These are phyloP conservation scores for Huntiella bhutanensis DNA, from an alignment of 2,329 filamentous ascomycete species.

Conservation along the genomic window DNA sequence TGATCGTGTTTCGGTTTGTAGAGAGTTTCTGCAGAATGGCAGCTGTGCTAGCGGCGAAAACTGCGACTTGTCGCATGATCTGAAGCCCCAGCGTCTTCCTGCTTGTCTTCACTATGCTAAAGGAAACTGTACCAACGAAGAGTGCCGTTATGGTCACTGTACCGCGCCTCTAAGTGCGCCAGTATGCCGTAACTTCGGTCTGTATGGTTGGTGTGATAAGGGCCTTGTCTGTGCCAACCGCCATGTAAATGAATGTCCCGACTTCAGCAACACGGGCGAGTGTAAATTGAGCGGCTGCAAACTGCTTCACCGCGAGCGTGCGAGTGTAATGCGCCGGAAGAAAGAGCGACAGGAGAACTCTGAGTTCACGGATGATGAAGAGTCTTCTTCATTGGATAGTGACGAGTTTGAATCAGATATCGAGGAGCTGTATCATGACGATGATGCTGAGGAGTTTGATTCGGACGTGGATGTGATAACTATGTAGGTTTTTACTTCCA, in stretches of 20 bases:
- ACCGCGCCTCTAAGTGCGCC: constrained; percentile 55
- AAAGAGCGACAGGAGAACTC: constrained; percentile 23
- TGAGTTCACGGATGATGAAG: constrained; percentile 52
- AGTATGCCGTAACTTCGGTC: constrained; percentile 71
- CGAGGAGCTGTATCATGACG: constrained; percentile 42
- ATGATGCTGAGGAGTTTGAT: constrained; percentile 20
- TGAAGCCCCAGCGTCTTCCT: constrained; percentile 66
- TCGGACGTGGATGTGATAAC: constrained; percentile 10
- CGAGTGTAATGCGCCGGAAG: constrained; percentile 55
- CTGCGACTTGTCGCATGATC: constrained; percentile 83
- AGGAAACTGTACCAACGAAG: constrained; percentile 71
- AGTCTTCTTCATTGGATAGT: constrained; percentile 52
- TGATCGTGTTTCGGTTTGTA: constrained; percentile 76
- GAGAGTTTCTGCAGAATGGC: constrained; percentile 63
- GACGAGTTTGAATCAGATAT: constrained; percentile 67
- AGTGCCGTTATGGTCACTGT: constrained; percentile 76
- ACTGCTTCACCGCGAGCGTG: constrained; percentile 72
- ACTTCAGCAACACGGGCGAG: constrained; percentile 76
- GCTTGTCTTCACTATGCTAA: constrained; percentile 79
- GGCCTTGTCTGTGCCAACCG: constrained; percentile 60
- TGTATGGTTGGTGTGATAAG: constrained; percentile 73
- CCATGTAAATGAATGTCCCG: constrained; percentile 84
- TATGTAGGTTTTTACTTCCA: constrained; percentile 8
- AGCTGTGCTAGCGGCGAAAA: constrained; percentile 55
- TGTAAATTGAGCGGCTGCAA: constrained; percentile 71